These are phyloP conservation scores for Apiotrichum mycotoxinovorans DNA, from an alignment of 1,284 basidiomycete genomes.

Conservation along the genomic window DNA sequence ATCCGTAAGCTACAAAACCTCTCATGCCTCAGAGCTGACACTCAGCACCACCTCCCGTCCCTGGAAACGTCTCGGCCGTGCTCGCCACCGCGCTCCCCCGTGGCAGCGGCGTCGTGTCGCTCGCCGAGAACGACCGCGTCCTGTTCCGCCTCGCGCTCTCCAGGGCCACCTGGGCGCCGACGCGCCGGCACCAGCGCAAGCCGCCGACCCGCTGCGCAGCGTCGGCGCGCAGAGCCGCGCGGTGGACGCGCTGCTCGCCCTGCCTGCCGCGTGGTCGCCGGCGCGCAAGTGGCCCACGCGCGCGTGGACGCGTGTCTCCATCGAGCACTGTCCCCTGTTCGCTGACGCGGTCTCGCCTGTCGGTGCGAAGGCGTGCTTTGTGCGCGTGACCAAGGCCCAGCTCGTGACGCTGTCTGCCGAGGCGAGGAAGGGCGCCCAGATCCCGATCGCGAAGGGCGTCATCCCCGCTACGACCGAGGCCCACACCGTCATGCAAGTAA, in stretches of 20 bases:
- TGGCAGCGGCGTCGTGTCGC: neutral
- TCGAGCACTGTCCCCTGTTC: neutral
- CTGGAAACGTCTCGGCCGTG: too few species aligned
- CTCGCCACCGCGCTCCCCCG: neutral
- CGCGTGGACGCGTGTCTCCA: neutral
- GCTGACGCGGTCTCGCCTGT: neutral
- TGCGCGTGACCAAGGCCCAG: neutral
- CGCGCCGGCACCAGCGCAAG: neutral
- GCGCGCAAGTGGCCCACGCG: neutral
- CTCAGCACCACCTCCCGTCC: neutral
- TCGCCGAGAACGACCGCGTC: neutral
- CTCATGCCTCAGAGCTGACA: neutral
- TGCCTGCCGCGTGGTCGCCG: neutral
- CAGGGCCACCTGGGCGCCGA: neutral
- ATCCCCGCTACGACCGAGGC: neutral
- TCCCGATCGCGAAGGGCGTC: neutral
- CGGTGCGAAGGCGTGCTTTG: neutral
- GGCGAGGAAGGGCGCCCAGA: neutral
- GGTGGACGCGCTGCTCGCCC: neutral
- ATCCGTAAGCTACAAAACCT: neutral
- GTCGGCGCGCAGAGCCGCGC: neutral
- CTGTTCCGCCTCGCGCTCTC: neutral
- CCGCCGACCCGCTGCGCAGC: neutral
- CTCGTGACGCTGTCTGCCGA: neutral
- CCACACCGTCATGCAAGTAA: neutral